Conservation (phyloP, 2,329 filamentous ascomycete species). For the Fusarium lyarnte region DNA sequence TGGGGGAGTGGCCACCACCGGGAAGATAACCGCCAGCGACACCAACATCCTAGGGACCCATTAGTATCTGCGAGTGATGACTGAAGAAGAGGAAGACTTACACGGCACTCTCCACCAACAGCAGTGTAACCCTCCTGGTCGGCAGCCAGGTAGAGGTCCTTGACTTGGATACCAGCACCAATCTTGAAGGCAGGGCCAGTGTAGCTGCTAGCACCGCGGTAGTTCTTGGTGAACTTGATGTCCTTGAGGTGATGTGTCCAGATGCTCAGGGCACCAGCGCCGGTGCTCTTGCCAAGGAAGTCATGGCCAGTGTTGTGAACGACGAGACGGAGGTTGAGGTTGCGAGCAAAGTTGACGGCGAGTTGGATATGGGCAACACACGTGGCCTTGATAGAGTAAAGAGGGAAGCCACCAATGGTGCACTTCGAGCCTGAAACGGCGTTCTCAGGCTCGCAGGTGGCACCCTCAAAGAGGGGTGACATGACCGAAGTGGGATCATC, state of each 20-base stretch:
- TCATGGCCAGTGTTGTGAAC: constrained; percentile 63
- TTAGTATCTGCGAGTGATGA: not conserved
- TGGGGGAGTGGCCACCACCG: constrained; percentile 66
- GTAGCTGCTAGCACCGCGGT: constrained; percentile 52
- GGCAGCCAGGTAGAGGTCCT: constrained; percentile 58
- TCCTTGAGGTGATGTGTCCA: constrained; percentile 55
- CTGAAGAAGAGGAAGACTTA: not conserved
- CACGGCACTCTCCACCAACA: constrained; percentile 63
- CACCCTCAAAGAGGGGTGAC: constrained; percentile 52
- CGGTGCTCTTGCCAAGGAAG: constrained; percentile 66
- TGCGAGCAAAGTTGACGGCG: constrained; percentile 58
- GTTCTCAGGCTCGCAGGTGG: constrained; percentile 49
- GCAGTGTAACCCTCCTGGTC: constrained; percentile 57
- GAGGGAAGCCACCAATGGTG: constrained; percentile 54
- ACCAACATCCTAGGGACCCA: constrained; percentile 56
- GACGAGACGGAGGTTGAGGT: constrained; percentile 58
- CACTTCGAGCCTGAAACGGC: constrained; percentile 43
- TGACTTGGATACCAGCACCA: constrained; percentile 62
- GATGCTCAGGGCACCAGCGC: constrained; percentile 54
- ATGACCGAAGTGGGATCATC: constrained; percentile 52
- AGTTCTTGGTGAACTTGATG: constrained; percentile 54
- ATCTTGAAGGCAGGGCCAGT: constrained; percentile 61
- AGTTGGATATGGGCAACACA: constrained; percentile 58
- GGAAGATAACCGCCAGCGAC: constrained; percentile 68
- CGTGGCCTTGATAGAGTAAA: constrained; percentile 54